These are phyloP conservation scores for Ophiocordyceps unilateralis DNA, from an alignment of 2,329 filamentous ascomycete genomes.

Conservation along the genomic window DNA sequence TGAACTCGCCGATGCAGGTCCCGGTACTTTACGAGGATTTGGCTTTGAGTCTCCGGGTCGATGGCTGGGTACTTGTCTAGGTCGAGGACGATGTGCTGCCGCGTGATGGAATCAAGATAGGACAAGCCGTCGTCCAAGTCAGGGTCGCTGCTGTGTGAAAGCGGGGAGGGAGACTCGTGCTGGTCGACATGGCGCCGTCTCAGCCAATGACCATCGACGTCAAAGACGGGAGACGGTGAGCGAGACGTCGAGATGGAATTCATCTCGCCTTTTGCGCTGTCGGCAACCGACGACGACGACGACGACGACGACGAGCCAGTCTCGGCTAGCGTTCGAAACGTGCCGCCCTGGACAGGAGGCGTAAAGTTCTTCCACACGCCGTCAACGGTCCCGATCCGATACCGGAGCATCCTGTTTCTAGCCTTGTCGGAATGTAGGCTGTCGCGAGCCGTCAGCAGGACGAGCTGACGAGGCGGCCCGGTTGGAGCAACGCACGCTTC, in stretches of 20 bases:
- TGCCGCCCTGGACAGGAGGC: slow-evolving; percentile 81
- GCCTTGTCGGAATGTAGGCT: slow-evolving; percentile 75
- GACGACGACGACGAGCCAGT: slow-evolving; percentile 15
- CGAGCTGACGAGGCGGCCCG: slow-evolving; percentile 6
- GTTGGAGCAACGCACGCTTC: slow-evolving; percentile 47
- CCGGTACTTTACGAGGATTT: slow-evolving; percentile 70
- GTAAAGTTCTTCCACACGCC: slow-evolving; percentile 75
- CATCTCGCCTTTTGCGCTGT: slow-evolving; percentile 4
- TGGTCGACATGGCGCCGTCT: slow-evolving; percentile 33
- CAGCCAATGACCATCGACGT: slow-evolving; percentile 14
- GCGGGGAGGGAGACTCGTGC: neutral
- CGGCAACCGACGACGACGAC: slow-evolving; percentile 1
- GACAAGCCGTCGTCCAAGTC: slow-evolving; percentile 29
- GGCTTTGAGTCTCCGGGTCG: slow-evolving; percentile 54
- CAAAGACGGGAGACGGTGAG: slow-evolving; percentile 32
- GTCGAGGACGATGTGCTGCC: slow-evolving; percentile 57
- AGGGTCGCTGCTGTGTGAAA: slow-evolving; percentile 9
- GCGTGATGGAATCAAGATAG: slow-evolving; percentile 53
- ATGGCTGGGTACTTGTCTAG: slow-evolving; percentile 65
- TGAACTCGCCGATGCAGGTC: slow-evolving; percentile 53
- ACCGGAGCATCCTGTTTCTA: slow-evolving; percentile 58
- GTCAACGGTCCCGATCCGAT: slow-evolving; percentile 68
- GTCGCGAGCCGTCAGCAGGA: slow-evolving; percentile 1
- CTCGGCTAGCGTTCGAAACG: slow-evolving; percentile 37
- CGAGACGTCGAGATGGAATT: slow-evolving; percentile 33